phyloP scores from a whole-genome alignment of 805 yeast genomes.

The Isabelozyma pseudorhagii region DNA sequence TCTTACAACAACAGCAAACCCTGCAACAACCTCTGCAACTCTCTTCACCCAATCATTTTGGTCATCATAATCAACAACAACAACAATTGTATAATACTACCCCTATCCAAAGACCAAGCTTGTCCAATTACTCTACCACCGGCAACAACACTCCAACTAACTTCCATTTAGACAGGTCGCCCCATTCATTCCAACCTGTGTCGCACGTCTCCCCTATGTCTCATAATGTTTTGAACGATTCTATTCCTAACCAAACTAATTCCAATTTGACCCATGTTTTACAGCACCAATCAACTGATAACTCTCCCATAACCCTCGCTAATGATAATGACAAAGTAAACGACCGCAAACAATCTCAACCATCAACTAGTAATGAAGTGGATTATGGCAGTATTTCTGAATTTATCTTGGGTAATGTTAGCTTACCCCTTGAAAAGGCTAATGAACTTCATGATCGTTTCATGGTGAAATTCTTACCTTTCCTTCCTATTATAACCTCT shows the following conservation, averaged over 20 bases:
- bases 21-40: conserved; percentile 4
- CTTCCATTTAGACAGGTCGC: conserved; percentile 6
- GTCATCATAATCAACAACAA: background rate
- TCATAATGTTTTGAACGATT: conserved; percentile 10
- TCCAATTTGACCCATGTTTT: conserved; percentile 15
- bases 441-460: conserved; percentile 69
- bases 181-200: conserved; percentile 5
- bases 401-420: conserved; percentile 74
- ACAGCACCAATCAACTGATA: conserved; percentile 23
- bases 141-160: conserved; percentile 4
- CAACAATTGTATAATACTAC: conserved; percentile 2
- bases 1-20: conserved; percentile 18
- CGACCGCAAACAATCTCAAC: conserved; percentile 2
- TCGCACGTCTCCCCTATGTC: conserved; percentile 5
- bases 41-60: background rate
- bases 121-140: conserved; percentile 5
- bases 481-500: conserved; percentile 74
- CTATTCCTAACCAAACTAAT: conserved; percentile 6
- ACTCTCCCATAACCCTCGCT: conserved; percentile 20
- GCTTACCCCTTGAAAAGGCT: conserved; percentile 64
- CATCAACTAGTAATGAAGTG: background rate
- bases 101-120: conserved; percentile 6
- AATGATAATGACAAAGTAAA: background rate
- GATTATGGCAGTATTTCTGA: conserved; percentile 42
- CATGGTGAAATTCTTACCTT: conserved; percentile 65